phyloP scores from a whole-genome alignment of 139 green algal genomes.

The Desmodesmus armatus region DNA sequence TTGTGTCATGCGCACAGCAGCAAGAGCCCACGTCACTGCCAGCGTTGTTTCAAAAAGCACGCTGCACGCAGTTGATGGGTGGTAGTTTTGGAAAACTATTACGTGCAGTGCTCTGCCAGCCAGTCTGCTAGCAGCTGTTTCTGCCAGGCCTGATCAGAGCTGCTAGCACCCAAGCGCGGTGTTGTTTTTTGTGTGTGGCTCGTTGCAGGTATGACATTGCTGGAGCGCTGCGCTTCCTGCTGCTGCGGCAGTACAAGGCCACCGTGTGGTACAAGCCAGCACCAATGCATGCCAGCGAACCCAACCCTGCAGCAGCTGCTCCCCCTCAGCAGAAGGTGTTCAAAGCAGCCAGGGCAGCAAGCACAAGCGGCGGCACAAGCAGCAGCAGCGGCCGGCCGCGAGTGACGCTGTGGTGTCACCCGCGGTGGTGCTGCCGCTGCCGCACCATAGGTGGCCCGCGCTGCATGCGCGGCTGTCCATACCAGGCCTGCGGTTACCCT shows the following conservation, averaged over 20 bases:
- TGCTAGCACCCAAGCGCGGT: neutral
- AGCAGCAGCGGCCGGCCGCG: constrained; percentile 24
- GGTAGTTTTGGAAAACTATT: constrained; percentile 77
- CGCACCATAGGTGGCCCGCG: neutral
- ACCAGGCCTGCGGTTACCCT: neutral
- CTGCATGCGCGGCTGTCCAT: neutral
- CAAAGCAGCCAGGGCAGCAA: neutral
- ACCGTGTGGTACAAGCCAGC: constrained; percentile 53
- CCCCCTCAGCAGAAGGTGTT: neutral
- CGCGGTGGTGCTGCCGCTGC: constrained; percentile 2
- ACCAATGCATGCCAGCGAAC: too few relatives aligned
- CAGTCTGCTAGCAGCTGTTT: too few relatives aligned
- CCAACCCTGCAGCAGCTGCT: neutral
- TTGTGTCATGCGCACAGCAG: too few relatives aligned
- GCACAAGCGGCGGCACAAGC: neutral
- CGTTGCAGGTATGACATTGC: constrained; percentile 71
- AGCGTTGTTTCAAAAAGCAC: constrained; percentile 59
- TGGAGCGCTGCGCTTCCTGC: constrained; percentile 60
- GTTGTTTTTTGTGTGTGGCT: neutral
- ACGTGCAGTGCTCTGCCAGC: constrained; percentile 69
- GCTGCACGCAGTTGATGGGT: constrained; percentile 89
- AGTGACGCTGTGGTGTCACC: neutral
- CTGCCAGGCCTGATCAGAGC: neutral
- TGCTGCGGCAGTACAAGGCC: constrained; percentile 51
- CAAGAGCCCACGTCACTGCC: neutral